Percentiles rank a stretch among this genome's conserved stretches.
Evolutionary conservation across 352 stramenopile genomes (phyloP).

Genomic region (Globisporangium heterothallicum): DNA sequence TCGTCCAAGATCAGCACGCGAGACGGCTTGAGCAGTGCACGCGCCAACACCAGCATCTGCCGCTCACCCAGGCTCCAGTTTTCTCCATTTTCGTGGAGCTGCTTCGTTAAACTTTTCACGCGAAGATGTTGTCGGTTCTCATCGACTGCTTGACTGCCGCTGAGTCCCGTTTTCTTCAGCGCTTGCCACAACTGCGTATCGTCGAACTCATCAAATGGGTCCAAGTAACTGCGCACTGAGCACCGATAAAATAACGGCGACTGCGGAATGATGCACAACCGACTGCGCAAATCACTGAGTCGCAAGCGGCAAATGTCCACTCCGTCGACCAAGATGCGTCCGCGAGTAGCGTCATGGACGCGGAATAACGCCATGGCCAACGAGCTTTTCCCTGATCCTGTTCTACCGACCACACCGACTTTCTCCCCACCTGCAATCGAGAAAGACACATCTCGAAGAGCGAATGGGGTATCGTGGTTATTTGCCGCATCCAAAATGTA

Average conservation of each 20-base stretch:
- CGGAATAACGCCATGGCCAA: constrained; percentile 51
- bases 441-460: constrained; percentile 1
- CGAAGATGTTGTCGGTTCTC: background rate
- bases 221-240: constrained; percentile 88
- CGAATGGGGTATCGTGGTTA: background rate
- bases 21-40: constrained; percentile 78
- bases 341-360: constrained; percentile 32
- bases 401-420: constrained; percentile 25
- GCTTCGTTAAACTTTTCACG: constrained; percentile 34
- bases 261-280: constrained; percentile 72
- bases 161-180: constrained; percentile 34
- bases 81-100: constrained; percentile 29
- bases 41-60: constrained; percentile 86
- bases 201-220: constrained; percentile 82
- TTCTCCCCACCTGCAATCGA: constrained; percentile 1
- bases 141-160: background rate
- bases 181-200: constrained; percentile 51
- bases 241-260: constrained; percentile 91
- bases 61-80: constrained; percentile 90
- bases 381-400: constrained; percentile 52
- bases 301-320: constrained; percentile 56
- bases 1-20: constrained; percentile 89
- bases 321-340: constrained; percentile 85
- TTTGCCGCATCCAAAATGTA: constrained; percentile 31
- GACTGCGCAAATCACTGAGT: constrained; percentile 28